These are phyloP conservation scores for Podaxis sp. DNA, from an alignment of 768 basidiomycete genomes.

Conservation along the genomic window DNA sequence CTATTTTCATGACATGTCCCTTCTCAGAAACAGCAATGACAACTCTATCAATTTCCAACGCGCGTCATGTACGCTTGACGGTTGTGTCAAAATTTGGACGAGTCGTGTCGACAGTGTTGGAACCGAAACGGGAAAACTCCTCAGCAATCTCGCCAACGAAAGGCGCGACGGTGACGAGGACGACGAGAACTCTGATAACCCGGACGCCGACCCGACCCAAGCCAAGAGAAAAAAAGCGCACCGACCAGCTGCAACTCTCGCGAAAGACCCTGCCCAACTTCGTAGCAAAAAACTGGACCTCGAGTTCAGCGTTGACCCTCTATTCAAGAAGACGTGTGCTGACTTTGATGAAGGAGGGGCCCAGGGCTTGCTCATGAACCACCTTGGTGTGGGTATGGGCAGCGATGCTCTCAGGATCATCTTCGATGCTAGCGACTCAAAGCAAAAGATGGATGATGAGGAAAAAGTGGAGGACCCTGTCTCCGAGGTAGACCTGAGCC, in stretches of 20 bases:
- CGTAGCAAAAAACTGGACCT: conserved; percentile 91
- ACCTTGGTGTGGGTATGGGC: conserved; percentile 73
- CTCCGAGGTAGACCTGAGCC: conserved; percentile 61
- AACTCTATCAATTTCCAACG: conserved; percentile 99
- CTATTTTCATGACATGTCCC: conserved; percentile 98
- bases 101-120: conserved; percentile 95
- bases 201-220: conserved; percentile 60
- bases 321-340: conserved; percentile 96
- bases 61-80: conserved; percentile 94
- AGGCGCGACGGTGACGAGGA: conserved; percentile 52
- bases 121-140: conserved; percentile 92
- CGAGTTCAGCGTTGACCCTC: conserved; percentile 93
- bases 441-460: conserved; percentile 62
- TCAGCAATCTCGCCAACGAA: conserved; percentile 77
- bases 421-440: conserved; percentile 93
- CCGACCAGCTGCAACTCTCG: conserved; percentile 80
- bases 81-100: conserved; percentile 99
- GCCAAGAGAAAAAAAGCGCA: conserved; percentile 62
- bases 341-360: conserved; percentile 99
- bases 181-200: conserved; percentile 60
- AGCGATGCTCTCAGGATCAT: conserved; percentile 86
- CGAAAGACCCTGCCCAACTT: conserved; percentile 66
- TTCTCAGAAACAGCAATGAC: conserved; percentile 87
- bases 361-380: conserved; percentile 94
- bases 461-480: conserved; percentile 70